Evolutionary conservation across 345 rosid genomes (phyloP).

Genomic region (Eucalyptus melliodora): DNA sequence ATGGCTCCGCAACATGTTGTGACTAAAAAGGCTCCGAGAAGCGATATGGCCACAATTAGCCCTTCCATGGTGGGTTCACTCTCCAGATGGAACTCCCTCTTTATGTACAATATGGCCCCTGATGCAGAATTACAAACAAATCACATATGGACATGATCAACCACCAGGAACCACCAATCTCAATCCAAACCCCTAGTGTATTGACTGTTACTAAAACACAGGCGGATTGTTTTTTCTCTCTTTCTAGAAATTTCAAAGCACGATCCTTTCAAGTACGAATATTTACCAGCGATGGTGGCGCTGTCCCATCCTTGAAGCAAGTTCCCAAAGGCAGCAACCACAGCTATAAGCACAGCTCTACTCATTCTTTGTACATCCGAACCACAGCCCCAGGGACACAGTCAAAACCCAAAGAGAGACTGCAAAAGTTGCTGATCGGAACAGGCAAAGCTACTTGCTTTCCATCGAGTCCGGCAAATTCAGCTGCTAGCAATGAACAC

Average conservation of each 20-base stretch:
- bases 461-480: not conserved
- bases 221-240: not conserved
- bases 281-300: slow-evolving; percentile 91
- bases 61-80: slow-evolving; percentile 74
- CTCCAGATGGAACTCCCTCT: slow-evolving; percentile 71
- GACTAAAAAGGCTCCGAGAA: slow-evolving; percentile 82
- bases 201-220: not conserved
- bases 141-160: not conserved
- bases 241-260: not conserved
- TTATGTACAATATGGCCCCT: slow-evolving; percentile 93
- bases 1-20: slow-evolving; percentile 83
- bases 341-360: slow-evolving; percentile 84
- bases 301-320: slow-evolving; percentile 99
- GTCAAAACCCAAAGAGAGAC: not conserved
- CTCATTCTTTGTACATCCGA: slow-evolving; percentile 21
- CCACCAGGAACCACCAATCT: not conserved
- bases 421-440: not conserved
- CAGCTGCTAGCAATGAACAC: not conserved
- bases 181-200: not conserved
- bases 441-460: not conserved
- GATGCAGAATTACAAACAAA: not conserved
- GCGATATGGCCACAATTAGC: slow-evolving; percentile 84
- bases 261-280: not conserved
- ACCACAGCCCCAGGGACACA: not conserved
- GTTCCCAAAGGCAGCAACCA: slow-evolving; percentile 89